Evolutionary conservation across 495 filamentous ascomycete genomes (phyloP), one percentile per base, ranked within the genome.

Genomic region (Melanomma pulvis-pyrius): DNA sequence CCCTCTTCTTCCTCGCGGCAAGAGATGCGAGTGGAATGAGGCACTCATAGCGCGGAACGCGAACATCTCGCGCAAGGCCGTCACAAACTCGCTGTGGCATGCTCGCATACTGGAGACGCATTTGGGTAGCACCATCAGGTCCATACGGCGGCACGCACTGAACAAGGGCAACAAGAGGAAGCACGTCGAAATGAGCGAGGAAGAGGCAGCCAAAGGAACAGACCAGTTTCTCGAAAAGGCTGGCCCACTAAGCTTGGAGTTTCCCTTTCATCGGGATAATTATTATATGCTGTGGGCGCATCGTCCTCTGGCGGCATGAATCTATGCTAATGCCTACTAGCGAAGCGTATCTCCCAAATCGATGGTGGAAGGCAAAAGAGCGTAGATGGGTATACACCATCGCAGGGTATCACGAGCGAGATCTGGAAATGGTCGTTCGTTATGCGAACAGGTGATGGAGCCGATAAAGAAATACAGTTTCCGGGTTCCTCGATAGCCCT

Each of bases 211-310:
- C 0, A 74, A 71, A 0, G 82, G 77, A 25, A 79, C 75, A 0
- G 83, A 85, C 48, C 68, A 60, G 0, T 87, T 86, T 62, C 71
- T 86, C 2, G 70, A 75, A 44, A 69, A 78, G 17, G 72, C 68
- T 21, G 83, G 83, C 0, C 81, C 80, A 8, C 75, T 77, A 0
- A 80, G 79, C 0, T 62, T 80, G 11, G 82, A 84, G 32, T 78
- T 83, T 11, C 83, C 83, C 2, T 82, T 74, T 53, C 73, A 81
- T 53, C 74, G 83, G 29, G 84, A 85, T 59, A 79, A 79, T 22
- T 86, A 86, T 66, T 84, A 85, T 68, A 76, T 82, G 74, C 74
- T 85, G 12, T 68, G 24, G 13, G 65, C 34, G 34, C 17, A 3
- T 49, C 26, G 0, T 5, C 21, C 51, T 21, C 24, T 28, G 19